Conservation (phyloP, 805 yeast genomes). For the Alloascoidea hylecoeti region DNA sequence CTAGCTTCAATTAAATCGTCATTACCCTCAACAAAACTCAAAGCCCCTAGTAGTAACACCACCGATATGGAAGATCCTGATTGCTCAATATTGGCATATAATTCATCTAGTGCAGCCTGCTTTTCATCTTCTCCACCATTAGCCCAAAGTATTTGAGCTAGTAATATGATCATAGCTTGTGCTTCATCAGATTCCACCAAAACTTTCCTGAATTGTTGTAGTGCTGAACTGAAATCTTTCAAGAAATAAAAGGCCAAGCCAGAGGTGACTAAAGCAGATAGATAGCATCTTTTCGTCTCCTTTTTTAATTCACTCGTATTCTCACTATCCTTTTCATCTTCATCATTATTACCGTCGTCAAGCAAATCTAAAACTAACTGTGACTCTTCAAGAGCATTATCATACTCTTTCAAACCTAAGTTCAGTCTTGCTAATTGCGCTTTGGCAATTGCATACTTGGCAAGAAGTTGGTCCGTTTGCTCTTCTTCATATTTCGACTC, state of each 20-base stretch:
- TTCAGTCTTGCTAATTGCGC: constrained; percentile 60
- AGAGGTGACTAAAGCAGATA: constrained; percentile 51
- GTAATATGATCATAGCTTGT: constrained; percentile 51
- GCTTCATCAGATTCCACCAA: constrained; percentile 41
- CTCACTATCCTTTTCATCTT: constrained; percentile 9
- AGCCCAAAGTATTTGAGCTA: constrained; percentile 71
- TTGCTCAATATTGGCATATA: constrained; percentile 48
- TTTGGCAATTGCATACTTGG: constrained; percentile 42
- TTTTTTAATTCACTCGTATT: not conserved
- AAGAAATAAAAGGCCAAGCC: constrained; percentile 61
- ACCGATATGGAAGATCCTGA: constrained; percentile 55
- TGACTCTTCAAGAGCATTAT: constrained; percentile 45
- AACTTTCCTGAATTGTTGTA: constrained; percentile 55
- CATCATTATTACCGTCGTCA: constrained; percentile 19
- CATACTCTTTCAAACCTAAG: constrained; percentile 44
- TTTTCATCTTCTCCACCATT: constrained; percentile 63
- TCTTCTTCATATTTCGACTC: constrained; percentile 42
- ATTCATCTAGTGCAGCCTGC: constrained; percentile 74
- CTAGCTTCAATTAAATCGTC: constrained; percentile 48
- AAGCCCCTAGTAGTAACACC: constrained; percentile 67
- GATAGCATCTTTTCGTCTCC: constrained; percentile 14
- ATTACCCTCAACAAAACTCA: constrained; percentile 45
- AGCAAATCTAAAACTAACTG: constrained; percentile 37
- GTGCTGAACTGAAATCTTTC: constrained; percentile 46
- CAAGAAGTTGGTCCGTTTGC: constrained; percentile 32